Evolutionary conservation across 2,329 filamentous ascomycete species (phyloP), one percentile per base, ranked within the genome.

Genomic region (Chalaropsis ovoidea): DNA sequence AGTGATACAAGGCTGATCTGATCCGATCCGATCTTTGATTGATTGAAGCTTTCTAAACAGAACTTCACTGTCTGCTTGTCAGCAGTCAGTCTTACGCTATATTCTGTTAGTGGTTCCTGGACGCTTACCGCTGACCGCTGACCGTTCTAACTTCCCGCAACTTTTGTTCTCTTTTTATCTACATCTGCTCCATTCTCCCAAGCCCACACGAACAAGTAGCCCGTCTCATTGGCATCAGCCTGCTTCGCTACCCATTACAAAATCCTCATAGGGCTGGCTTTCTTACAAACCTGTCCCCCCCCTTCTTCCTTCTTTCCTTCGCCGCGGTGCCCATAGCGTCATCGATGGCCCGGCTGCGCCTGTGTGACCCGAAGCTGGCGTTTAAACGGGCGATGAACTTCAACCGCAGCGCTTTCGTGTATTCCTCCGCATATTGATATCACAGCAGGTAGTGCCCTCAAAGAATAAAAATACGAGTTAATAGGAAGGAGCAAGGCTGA

Each of bases 41-140:
- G 7, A 22, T 49, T 52, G 47, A 52, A 52, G 47, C 13, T 52
- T 24, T 15, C n/a, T 15, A 3, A 10, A 5, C 47, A 13, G 13
- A 52, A 31, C 52, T 35, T 56, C 24, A 7, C 52, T n/a, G 19
- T 49, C 47, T 35, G 24, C 52, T 56, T 56, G 52, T 17, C 17
- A 35, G 52, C 27, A 56, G 13, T 56, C 52, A 56, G 52, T 17
- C 52, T 56, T 31, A 56, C 52, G 27, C 52, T 31, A 35, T 35
- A 10, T 31, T 56, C 19, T 56, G n/a, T n/a, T 56, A 56, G 52
- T 56, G 52, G 52, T 56, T 56, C 52, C 52, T 56, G 52, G 52
- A 15, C 52, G 52, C 52, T 56, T 24, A 56, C 52, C 52, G 27
- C 52, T 56, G 52, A 27, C 52, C 24, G 15, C 52, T 49, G 19